These are phyloP conservation scores for Rhododendron williamsianum DNA, from an alignment of 148 eudicot genomes.

Conservation along the genomic window DNA sequence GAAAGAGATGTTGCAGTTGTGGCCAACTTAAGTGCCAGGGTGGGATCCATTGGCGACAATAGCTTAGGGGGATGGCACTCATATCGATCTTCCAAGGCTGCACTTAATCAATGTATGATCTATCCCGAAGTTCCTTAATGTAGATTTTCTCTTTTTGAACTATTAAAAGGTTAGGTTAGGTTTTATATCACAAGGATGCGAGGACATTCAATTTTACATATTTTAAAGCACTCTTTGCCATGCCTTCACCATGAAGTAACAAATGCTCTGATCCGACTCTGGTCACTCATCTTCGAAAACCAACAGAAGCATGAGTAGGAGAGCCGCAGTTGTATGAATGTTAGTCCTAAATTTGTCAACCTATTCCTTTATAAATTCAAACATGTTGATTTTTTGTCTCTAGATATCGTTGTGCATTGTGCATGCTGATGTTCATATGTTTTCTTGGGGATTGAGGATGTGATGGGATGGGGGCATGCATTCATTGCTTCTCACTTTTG, in stretches of 20 bases:
- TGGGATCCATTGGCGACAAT: slow-evolving; percentile 91
- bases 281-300: not conserved
- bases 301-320: not conserved
- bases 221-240: not conserved
- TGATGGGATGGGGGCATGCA: not conserved
- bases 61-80: slow-evolving; percentile 94
- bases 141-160: not conserved
- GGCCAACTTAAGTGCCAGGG: slow-evolving; percentile 93
- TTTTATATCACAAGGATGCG: not conserved
- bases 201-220: not conserved
- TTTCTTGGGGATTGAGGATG: not conserved
- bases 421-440: not conserved
- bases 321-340: not conserved
- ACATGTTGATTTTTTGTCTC: not conserved
- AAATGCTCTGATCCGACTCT: not conserved
- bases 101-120: slow-evolving; percentile 75
- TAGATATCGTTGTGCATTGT: not conserved
- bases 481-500: slow-evolving; percentile 5
- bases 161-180: too few species aligned
- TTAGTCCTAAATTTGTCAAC: not conserved
- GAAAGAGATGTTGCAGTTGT: slow-evolving; percentile 61
- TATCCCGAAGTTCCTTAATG: not conserved
- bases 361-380: not conserved
- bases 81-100: slow-evolving; percentile 88
- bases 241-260: not conserved